Evolutionary conservation across 2,329 filamentous ascomycete genomes (phyloP).

Genomic region (Neurospora sp.): DNA sequence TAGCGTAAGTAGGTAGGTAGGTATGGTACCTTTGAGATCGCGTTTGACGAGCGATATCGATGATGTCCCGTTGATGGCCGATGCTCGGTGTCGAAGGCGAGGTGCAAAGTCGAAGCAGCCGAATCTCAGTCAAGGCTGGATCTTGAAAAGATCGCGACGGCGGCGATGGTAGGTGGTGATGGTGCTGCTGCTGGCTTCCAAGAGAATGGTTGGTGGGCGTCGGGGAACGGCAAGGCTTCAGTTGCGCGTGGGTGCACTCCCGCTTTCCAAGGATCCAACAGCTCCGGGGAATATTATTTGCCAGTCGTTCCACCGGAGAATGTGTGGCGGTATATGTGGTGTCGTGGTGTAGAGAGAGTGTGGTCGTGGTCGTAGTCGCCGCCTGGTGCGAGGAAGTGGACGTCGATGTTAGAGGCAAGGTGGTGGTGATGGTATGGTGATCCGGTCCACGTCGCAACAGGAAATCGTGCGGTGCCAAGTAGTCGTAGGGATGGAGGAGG

Average conservation of each 20-base stretch:
- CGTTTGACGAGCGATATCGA: not conserved
- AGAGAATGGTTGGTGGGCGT: not conserved
- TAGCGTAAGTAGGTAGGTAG: not conserved
- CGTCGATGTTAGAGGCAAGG: not conserved
- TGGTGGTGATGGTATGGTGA: not conserved
- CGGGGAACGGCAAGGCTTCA: not conserved
- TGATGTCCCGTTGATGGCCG: not conserved
- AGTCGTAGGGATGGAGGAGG: not conserved
- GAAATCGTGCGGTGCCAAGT: not conserved
- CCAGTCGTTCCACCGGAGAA: not conserved
- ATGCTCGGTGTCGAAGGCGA: not conserved
- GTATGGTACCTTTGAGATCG: not conserved
- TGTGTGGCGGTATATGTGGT: not conserved
- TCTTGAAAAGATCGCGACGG: not conserved
- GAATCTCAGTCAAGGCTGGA: not conserved
- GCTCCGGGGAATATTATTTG: not conserved
- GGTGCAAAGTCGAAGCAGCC: not conserved
- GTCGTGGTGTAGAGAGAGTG: not conserved
- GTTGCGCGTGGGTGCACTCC: not conserved
- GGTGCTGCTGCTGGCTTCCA: not conserved
- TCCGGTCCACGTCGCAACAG: not conserved
- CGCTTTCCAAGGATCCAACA: not conserved
- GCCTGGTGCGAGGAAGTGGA: not conserved
- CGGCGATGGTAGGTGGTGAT: not conserved
- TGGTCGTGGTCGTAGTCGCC: not conserved